These are phyloP conservation scores for Monascus purpureus DNA, from an alignment of 495 filamentous ascomycete genomes.

Conservation along the genomic window DNA sequence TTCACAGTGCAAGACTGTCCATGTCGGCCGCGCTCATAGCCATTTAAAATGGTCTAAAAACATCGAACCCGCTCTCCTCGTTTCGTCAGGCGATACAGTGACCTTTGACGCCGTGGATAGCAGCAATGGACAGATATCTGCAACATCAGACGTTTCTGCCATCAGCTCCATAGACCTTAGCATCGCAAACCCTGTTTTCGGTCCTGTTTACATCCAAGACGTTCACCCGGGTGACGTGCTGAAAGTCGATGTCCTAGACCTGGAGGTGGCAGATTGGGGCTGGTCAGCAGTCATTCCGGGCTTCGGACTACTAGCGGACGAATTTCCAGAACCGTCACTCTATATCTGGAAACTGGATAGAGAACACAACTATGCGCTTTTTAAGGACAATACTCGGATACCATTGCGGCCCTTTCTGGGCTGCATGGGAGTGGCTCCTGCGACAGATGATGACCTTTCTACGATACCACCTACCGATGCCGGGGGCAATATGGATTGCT, in stretches of 20 bases:
- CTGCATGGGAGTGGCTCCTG: slow-evolving; percentile 36
- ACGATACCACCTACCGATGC: slow-evolving; percentile 37
- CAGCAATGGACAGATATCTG: slow-evolving; percentile 34
- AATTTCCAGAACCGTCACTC: slow-evolving; percentile 27
- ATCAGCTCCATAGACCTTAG: slow-evolving; percentile 27
- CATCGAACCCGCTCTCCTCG: slow-evolving; percentile 28
- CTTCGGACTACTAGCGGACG: slow-evolving; percentile 34
- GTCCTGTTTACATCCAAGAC: slow-evolving; percentile 30
- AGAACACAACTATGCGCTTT: slow-evolving; percentile 22
- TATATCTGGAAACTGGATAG: slow-evolving; percentile 34
- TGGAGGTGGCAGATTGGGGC: slow-evolving; percentile 31
- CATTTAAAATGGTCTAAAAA: slow-evolving; percentile 37
- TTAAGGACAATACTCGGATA: slow-evolving; percentile 29
- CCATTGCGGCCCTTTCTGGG: slow-evolving; percentile 37
- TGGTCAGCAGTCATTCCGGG: slow-evolving; percentile 38
- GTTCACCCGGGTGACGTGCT: slow-evolving; percentile 37
- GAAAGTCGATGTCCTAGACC: slow-evolving; percentile 29
- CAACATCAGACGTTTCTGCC: slow-evolving; percentile 21
- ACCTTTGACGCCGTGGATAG: slow-evolving; percentile 37
- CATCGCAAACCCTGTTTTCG: slow-evolving; percentile 33
- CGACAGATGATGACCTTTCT: slow-evolving; percentile 23
- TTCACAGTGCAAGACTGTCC: slow-evolving; percentile 13
- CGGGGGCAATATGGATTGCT: slow-evolving; percentile 39
- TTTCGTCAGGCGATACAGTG: slow-evolving; percentile 28
- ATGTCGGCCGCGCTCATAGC: slow-evolving; percentile 23